phyloP scores from a whole-genome alignment of 192 early-diverging fungal genomes.

The Rhizoclosmatium globosum region DNA sequence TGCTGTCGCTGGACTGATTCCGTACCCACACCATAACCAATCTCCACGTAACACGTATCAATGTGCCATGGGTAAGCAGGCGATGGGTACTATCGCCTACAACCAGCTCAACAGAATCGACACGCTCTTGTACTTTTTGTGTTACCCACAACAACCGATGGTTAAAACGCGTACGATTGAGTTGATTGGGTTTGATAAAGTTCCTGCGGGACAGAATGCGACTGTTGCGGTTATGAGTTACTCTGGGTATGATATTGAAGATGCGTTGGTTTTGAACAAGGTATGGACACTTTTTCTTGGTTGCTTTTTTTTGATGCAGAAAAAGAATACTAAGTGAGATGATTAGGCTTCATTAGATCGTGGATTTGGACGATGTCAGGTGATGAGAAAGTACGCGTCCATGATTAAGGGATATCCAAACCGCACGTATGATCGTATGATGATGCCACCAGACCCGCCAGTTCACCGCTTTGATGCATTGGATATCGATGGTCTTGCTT shows the following conservation, averaged over 20 bases:
- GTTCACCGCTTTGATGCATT: slow-evolving; percentile 69
- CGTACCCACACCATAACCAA: slow-evolving; percentile 99
- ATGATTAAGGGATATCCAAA: slow-evolving; percentile 91
- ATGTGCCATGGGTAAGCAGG: slow-evolving; percentile 99
- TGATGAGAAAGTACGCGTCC: slow-evolving; percentile 87
- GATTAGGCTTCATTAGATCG: slow-evolving; percentile 84
- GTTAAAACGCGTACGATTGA: slow-evolving; percentile 98
- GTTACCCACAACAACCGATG: slow-evolving; percentile 97
- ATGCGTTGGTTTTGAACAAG: slow-evolving; percentile 96
- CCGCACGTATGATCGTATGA: slow-evolving; percentile 82
- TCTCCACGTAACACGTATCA: slow-evolving; percentile 98
- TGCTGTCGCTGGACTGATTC: slow-evolving; percentile 97
- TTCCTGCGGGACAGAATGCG: slow-evolving; percentile 74
- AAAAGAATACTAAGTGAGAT: neutral
- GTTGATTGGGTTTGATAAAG: slow-evolving; percentile 95
- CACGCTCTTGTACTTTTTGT: slow-evolving; percentile 93
- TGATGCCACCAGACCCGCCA: slow-evolving; percentile 49
- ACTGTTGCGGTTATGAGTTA: slow-evolving; percentile 98
- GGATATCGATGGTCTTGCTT: slow-evolving; percentile 91
- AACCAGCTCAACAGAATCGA: slow-evolving; percentile 96
- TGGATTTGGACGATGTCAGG: slow-evolving; percentile 95
- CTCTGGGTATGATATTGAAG: slow-evolving; percentile 98
- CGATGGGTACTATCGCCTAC: slow-evolving; percentile 95
- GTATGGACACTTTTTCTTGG: slow-evolving; percentile 39
- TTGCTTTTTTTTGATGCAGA: slow-evolving; percentile 18